A percentile compares a stretch with the other conserved stretches of the same genome.
Evolutionary conservation across 2,329 filamentous ascomycete genomes (phyloP).

Genomic region (Aspergillus puulaauensis): DNA sequence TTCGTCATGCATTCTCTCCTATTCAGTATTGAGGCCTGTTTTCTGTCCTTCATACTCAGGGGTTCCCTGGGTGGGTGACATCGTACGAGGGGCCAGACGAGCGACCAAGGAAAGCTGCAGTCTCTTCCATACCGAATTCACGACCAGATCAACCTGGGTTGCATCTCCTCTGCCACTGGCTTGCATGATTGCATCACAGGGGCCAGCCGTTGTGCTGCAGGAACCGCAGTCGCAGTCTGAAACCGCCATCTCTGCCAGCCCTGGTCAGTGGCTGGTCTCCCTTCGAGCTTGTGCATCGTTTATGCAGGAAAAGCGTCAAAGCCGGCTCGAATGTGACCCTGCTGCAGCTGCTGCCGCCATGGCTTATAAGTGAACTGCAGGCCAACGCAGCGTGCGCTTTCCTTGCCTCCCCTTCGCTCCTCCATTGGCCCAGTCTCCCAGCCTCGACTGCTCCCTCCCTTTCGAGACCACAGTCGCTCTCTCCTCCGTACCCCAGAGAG

Average conservation of each 20-base stretch:
- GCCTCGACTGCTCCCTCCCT: neutral
- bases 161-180: no score
- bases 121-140: neutral
- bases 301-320: neutral
- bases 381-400: neutral
- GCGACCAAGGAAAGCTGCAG: no score
- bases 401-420: neutral
- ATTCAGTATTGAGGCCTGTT: neutral
- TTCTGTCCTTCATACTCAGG: neutral
- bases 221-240: conserved; percentile 9
- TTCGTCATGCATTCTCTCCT: neutral
- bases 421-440: conserved; percentile 4
- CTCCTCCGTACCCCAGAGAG: neutral
- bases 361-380: neutral
- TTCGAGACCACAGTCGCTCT: neutral
- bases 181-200: neutral
- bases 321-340: neutral
- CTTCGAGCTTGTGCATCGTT: neutral
- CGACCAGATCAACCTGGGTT: no score
- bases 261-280: neutral
- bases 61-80: no score
- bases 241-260: neutral
- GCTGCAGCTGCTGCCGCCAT: neutral
- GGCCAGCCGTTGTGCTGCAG: conserved; percentile 8
- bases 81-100: neutral